These are phyloP conservation scores for Nakaseomyces uthaithaninus DNA, from an alignment of 1,139 yeast genomes.

Conservation along the genomic window DNA sequence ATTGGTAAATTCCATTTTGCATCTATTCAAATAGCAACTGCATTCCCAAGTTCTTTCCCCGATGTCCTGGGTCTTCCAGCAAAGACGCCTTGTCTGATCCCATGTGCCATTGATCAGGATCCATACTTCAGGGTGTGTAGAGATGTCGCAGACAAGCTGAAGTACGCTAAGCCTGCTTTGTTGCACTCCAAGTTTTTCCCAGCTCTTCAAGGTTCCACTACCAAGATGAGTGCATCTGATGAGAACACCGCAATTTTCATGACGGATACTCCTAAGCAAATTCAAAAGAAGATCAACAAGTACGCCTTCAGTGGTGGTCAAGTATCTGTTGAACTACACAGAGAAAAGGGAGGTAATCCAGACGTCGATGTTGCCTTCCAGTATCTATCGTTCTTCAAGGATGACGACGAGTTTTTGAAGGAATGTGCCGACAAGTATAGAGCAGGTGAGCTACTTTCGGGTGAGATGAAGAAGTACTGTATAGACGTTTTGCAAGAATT, in stretches of 20 bases:
- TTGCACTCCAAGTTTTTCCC: constrained; percentile 97
- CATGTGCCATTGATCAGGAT: constrained; percentile 99
- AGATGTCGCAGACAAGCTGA: constrained; percentile 92
- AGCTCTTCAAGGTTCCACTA: constrained; percentile 91
- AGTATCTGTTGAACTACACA: constrained; percentile 81
- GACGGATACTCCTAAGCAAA: constrained; percentile 89
- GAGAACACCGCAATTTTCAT: constrained; percentile 78
- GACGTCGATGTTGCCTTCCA: constrained; percentile 95
- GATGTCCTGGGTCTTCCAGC: constrained; percentile 78
- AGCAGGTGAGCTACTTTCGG: constrained; percentile 77
- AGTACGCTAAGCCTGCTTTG: constrained; percentile 83
- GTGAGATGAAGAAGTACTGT: constrained; percentile 88
- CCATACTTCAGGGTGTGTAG: constrained; percentile 97
- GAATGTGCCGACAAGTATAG: constrained; percentile 58
- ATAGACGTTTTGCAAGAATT: constrained; percentile 71
- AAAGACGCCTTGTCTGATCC: constrained; percentile 91
- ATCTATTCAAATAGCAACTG: constrained; percentile 89
- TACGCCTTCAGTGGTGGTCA: constrained; percentile 96
- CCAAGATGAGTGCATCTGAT: constrained; percentile 96
- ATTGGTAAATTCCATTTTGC: constrained; percentile 95
- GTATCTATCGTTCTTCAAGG: constrained; percentile 78
- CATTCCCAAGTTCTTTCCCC: constrained; percentile 94
- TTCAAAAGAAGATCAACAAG: constrained; percentile 90
- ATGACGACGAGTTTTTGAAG: constrained; percentile 75
- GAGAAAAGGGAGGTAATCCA: constrained; percentile 83